Evolutionary conservation across 768 basidiomycete species (phyloP).

Genomic region (Cystobasidium ongulense): DNA sequence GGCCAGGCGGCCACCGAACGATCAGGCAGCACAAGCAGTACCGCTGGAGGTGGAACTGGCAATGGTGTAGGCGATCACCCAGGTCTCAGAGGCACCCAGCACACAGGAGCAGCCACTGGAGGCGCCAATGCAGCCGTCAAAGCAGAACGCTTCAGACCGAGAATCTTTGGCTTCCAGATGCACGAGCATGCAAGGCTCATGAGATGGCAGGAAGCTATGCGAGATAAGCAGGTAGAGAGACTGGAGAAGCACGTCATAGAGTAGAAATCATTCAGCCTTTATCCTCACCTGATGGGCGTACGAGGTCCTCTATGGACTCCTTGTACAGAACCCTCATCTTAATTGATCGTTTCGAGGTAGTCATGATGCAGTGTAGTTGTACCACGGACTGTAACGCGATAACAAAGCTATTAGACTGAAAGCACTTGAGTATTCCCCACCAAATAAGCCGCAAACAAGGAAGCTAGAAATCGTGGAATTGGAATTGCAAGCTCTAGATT

Average conservation of each 20-base stretch:
- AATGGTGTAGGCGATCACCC: slow-evolving; percentile 1
- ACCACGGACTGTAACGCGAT: background rate
- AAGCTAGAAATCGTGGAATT: too few species aligned
- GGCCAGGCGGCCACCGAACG: slow-evolving; percentile 40
- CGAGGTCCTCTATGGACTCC: too few species aligned
- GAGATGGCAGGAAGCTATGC: slow-evolving; percentile 87
- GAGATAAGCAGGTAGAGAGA: slow-evolving; percentile 51
- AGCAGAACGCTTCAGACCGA: slow-evolving; percentile 82
- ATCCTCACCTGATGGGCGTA: too few species aligned
- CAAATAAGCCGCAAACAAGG: too few species aligned
- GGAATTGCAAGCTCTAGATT: too few species aligned
- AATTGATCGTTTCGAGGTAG: too few species aligned
- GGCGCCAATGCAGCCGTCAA: slow-evolving; percentile 77
- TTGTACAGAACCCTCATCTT: too few species aligned
- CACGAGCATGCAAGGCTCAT: slow-evolving; percentile 87
- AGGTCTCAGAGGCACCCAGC: slow-evolving; percentile 11
- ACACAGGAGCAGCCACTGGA: slow-evolving; percentile 41
- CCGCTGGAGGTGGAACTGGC: slow-evolving; percentile 39
- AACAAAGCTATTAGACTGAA: background rate
- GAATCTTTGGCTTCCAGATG: slow-evolving; percentile 94
- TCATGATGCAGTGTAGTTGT: background rate
- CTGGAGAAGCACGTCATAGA: slow-evolving; percentile 22
- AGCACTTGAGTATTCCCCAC: too few species aligned
- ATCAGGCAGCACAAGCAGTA: slow-evolving; percentile 47
- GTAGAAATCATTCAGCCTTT: background rate